Conservation (phyloP, 164 flowering plant genomes). For the Macadamia tetraphylla region DNA sequence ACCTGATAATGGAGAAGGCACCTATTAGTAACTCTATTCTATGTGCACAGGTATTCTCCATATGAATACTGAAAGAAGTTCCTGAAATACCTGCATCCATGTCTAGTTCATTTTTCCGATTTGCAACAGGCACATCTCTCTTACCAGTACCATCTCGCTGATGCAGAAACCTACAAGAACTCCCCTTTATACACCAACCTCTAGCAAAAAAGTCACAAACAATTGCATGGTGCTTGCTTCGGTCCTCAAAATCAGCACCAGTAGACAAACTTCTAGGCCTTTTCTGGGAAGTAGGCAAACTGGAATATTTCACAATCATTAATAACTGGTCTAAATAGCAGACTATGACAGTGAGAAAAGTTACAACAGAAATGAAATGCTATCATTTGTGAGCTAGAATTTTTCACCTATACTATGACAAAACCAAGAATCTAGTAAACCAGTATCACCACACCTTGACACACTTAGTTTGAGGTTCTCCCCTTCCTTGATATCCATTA, state of each 20-base stretch:
- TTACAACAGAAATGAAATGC: conserved; percentile 12
- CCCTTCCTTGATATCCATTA: conserved; percentile 14
- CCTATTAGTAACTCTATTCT: conserved; percentile 18
- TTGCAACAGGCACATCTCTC: conserved; percentile 22
- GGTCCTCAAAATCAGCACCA: conserved; percentile 31
- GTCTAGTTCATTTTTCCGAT: conserved; percentile 21
- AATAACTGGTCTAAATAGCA: conserved; percentile 9
- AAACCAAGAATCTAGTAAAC: conserved; percentile 10
- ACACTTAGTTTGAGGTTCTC: conserved; percentile 18
- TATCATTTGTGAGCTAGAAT: conserved; percentile 1
- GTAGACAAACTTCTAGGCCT: conserved; percentile 48
- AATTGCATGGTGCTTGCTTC: conserved; percentile 48
- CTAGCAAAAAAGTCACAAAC: conserved; percentile 64
- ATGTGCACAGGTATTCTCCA: neutral
- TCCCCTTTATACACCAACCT: conserved; percentile 94
- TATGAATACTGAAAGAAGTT: conserved; percentile 14
- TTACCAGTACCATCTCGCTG: conserved; percentile 26
- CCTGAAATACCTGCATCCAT: conserved; percentile 45
- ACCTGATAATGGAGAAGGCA: conserved; percentile 35
- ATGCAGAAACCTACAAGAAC: conserved; percentile 80
- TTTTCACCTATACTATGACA: neutral
- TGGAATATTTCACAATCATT: conserved; percentile 36
- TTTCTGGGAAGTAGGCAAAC: conserved; percentile 32
- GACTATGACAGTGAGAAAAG: conserved; percentile 3
- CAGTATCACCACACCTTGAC: conserved; percentile 40